Evolutionary conservation across 2,329 filamentous ascomycete species (phyloP), one percentile per base, ranked within the genome.

Genomic region (Trichoderma sp.): DNA sequence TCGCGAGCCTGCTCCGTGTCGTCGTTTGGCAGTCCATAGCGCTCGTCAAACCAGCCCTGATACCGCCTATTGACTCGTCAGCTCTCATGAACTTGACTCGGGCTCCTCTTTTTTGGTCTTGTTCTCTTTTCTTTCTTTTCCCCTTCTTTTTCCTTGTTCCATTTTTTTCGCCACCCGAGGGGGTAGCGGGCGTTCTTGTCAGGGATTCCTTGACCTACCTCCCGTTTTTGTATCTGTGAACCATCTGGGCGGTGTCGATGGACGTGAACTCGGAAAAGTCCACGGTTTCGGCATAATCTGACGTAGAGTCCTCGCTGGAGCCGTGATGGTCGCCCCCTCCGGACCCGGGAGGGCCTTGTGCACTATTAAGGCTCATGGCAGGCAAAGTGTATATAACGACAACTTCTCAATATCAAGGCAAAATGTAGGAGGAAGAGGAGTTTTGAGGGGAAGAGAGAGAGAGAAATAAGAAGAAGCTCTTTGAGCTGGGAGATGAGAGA

Each of bases 11-110:
- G 83, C 74, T 88, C 86, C 8, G 79, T 79, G 32, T 87, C 85
- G 72, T 87, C 85, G 74, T 87, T 87, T n/a, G 85, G 85, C 20
- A 87, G 76, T 34, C 85, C 84, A 74, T 87, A 87, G 61, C 83
- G 80, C 9, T 82, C 84, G 39, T 82, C 81, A 3, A 83, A 77
- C 72, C 85, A 85, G 34, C 80, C 81, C 75, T 87, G 85, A 74
- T 87, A 87, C 50, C 85, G 82, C 71, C 86, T 85, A 20, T 20
- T 28, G 57, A 23, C 28, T 26, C 13, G 36, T 68, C 55, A 68
- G 55, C 66, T 26, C 12, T 55, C 30, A 63, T 12, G n/a, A 30
- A 53, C 66, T 61, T 68, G 55, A 32, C 55, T 26, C 26, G 39
- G 36, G 66, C 53, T 50, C 32, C 47, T 28, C 34, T 57, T 26